Conservation (phyloP, 257 asterid species). For the Petunia axillaris region DNA sequence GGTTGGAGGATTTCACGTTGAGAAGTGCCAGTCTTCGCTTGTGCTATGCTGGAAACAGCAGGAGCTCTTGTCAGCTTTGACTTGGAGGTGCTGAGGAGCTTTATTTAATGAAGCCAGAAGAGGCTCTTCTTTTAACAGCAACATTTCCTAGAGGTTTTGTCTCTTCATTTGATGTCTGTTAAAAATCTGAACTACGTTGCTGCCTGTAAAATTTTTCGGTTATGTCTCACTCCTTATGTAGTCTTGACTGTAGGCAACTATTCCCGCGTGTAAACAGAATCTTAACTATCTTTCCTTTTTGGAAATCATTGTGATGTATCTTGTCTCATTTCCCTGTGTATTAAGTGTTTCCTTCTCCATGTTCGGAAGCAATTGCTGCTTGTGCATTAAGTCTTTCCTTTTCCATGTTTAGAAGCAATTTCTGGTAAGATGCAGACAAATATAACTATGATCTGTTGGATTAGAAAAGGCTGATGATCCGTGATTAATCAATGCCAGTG, state of each 20-base stretch:
- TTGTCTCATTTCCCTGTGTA: background rate
- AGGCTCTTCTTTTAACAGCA: background rate
- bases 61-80: conserved; percentile 49
- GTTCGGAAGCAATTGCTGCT: background rate
- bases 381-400: background rate
- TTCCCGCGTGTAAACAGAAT: background rate
- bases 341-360: background rate
- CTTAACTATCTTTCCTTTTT: background rate
- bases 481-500: background rate
- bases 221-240: conserved; percentile 13
- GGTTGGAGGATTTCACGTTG: conserved; percentile 52
- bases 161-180: conserved; percentile 34
- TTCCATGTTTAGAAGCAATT: background rate
- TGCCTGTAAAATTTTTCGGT: background rate
- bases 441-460: background rate
- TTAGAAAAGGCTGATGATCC: background rate
- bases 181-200: conserved; percentile 10
- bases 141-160: conserved; percentile 31
- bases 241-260: conserved; percentile 23
- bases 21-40: conserved; percentile 50
- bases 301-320: background rate
- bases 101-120: conserved; percentile 30
- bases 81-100: conserved; percentile 54
- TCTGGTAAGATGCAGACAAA: background rate
- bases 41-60: conserved; percentile 52